A percentile compares a stretch with the other conserved stretches of the same genome.
These are phyloP conservation scores for Didymosphaeria variabile DNA, from an alignment of 2,329 filamentous ascomycete genomes.

Conservation along the genomic window DNA sequence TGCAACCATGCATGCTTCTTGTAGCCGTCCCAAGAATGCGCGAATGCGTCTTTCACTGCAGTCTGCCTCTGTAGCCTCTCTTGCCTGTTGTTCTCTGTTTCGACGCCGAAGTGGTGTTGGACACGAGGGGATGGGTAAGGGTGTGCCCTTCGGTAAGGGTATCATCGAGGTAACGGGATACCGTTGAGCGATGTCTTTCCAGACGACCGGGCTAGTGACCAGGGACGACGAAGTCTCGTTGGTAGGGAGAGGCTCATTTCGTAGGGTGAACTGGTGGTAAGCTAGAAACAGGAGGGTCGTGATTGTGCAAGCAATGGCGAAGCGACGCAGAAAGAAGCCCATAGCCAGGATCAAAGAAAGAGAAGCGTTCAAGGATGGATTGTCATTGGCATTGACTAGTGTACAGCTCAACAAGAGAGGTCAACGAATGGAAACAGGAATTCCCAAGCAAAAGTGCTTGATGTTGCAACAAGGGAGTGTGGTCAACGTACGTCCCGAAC, in stretches of 20 bases:
- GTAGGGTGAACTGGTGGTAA: constrained; percentile 39
- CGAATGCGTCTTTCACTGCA: constrained; percentile 49
- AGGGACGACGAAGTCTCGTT: constrained; percentile 35
- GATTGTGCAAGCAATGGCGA: constrained; percentile 37
- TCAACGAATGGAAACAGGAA: not conserved
- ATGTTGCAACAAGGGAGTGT: constrained; percentile 2
- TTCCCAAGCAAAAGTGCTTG: not conserved
- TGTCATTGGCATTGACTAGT: constrained; percentile 18
- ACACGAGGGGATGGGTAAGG: constrained; percentile 47
- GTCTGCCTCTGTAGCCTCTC: constrained; percentile 41
- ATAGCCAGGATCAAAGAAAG: constrained; percentile 24
- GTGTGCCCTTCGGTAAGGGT: constrained; percentile 41
- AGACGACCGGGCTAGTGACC: constrained; percentile 42
- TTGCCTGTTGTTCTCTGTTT: constrained; percentile 44
- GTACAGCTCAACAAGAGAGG: not conserved
- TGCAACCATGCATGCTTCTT: constrained; percentile 61
- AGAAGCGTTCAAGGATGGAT: constrained; percentile 9
- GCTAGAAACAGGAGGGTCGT: constrained; percentile 40
- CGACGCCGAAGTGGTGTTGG: constrained; percentile 48
- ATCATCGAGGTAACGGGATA: constrained; percentile 45
- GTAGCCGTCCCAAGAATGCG: constrained; percentile 60
- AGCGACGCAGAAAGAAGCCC: constrained; percentile 41
- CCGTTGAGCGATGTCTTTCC: constrained; percentile 43
- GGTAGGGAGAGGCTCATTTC: constrained; percentile 29
- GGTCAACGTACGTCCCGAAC: not conserved